Evolutionary conservation across 441 rosid species (phyloP).

Genomic region (Iberis amara): DNA sequence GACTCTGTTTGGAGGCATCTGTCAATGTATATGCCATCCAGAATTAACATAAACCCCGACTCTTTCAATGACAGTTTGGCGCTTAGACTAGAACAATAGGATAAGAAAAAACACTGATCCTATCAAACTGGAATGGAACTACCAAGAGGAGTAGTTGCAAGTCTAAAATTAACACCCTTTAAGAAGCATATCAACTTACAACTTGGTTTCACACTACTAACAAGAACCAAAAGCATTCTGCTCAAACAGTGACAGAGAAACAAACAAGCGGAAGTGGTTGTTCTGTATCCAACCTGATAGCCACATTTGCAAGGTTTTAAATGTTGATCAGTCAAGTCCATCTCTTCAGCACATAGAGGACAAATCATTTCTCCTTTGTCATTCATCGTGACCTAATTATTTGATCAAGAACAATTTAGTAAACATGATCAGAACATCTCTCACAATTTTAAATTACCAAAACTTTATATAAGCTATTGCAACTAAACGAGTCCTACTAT

Average conservation of each 20-base stretch:
- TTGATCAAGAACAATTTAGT: neutral
- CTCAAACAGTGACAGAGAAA: neutral
- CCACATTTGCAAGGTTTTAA: conserved; percentile 97
- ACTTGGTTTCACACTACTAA: conserved; percentile 3
- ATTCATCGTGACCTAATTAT: conserved; percentile 38
- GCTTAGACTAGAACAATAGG: too few species aligned
- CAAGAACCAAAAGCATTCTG: neutral
- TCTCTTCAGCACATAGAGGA: conserved; percentile 88
- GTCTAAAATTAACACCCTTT: neutral
- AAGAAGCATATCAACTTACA: neutral
- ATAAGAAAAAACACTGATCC: too few species aligned
- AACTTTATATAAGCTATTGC: conserved; percentile 3
- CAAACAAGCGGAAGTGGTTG: conserved; percentile 10
- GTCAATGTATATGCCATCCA: too few species aligned
- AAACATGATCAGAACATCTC: too few species aligned
- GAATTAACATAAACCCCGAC: too few species aligned
- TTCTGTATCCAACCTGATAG: conserved; percentile 50
- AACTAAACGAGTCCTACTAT: conserved; percentile 15
- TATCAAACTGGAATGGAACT: neutral
- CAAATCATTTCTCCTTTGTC: conserved; percentile 86
- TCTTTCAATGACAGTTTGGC: too few species aligned
- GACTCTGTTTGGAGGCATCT: too few species aligned
- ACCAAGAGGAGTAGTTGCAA: neutral
- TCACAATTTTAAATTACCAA: neutral
- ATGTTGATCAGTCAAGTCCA: conserved; percentile 94